phyloP scores from a whole-genome alignment of 1,139 yeast species.

The Ashbya aceris region DNA sequence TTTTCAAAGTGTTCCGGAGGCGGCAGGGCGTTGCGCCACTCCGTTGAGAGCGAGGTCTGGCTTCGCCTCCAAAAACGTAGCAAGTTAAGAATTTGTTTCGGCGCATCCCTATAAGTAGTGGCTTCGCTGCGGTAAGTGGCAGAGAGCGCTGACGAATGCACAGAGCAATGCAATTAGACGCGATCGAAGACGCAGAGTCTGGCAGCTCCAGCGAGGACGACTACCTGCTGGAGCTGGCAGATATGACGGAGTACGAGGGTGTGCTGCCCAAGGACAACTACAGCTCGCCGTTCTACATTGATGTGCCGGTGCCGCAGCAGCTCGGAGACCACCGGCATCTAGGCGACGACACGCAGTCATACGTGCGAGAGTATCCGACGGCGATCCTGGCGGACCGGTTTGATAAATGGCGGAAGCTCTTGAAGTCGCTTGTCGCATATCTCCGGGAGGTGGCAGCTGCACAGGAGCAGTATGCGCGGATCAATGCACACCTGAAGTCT shows the following conservation, averaged over 20 bases:
- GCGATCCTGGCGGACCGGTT: constrained; percentile 41
- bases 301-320: constrained; percentile 30
- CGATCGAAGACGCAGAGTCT: constrained; percentile 10
- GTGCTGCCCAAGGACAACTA: constrained; percentile 30
- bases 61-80: not conserved
- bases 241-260: constrained; percentile 14
- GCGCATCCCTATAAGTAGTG: not conserved
- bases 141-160: not conserved
- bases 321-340: constrained; percentile 4
- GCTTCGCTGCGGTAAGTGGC: not conserved
- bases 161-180: not conserved
- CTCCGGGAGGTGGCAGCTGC: constrained; percentile 54
- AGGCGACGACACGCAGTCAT: constrained; percentile 10
- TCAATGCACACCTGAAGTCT: constrained; percentile 52
- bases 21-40: no score
- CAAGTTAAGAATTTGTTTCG: not conserved
- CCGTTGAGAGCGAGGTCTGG: no score
- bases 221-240: constrained; percentile 21
- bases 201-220: constrained; percentile 18
- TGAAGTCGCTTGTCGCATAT: constrained; percentile 53
- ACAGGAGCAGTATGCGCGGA: constrained; percentile 59
- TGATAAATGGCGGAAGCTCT: constrained; percentile 60
- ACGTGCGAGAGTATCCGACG: constrained; percentile 31
- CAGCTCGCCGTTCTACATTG: constrained; percentile 31
- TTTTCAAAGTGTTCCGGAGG: no score